Evolutionary conservation across 2,329 filamentous ascomycete species (phyloP), one percentile per base, ranked within the genome.

Genomic region (Ascosphaera acerosa): DNA sequence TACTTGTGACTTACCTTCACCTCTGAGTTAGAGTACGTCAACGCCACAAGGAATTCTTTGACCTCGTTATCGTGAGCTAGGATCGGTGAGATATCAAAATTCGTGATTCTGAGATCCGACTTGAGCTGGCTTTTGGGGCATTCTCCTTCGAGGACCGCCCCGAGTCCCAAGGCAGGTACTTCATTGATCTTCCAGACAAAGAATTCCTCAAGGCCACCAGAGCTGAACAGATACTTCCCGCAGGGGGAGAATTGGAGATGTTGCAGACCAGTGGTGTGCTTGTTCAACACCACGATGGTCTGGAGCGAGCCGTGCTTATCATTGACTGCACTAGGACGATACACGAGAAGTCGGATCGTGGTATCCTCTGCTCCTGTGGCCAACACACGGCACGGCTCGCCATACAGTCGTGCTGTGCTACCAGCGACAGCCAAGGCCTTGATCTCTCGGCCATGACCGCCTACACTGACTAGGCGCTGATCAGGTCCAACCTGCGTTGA

Each of bases 361-460:
- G 73, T 77, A 42, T 77, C 73, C 46, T 77, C 73, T 0, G 69
- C 66, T 0, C 71, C 73, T 1, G 72, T 76, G 1, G 69, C 72
- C 20, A 76, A 54, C 3, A 73, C 43, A 4, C 44, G 44, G 6
- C 30, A 40, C 33, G 34, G 37, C 33, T 9, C 28, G 15, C 15
- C 17, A 29, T 18, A 27, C 22, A 10, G 6, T 15, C 14, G 18
- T 10, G 14, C 10, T 3, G n/a, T 10, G 3, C 30, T 22, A 15
- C 17, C 37, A 0, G 58, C 59, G 2, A 64, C 44, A 14, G 67
- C 61, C 36, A 66, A 49, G 2, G 64, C 52, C 46, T 76, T 77
- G 40, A 94, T 76, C 50, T 97, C 87, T 33, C 87, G 61, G 0
- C 87, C 87, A 49, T 97, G 87, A 1, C 68, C 68, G 4, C 87